Conservation (phyloP, 2,329 filamentous ascomycete genomes). For the Endothia cerciana region DNA sequence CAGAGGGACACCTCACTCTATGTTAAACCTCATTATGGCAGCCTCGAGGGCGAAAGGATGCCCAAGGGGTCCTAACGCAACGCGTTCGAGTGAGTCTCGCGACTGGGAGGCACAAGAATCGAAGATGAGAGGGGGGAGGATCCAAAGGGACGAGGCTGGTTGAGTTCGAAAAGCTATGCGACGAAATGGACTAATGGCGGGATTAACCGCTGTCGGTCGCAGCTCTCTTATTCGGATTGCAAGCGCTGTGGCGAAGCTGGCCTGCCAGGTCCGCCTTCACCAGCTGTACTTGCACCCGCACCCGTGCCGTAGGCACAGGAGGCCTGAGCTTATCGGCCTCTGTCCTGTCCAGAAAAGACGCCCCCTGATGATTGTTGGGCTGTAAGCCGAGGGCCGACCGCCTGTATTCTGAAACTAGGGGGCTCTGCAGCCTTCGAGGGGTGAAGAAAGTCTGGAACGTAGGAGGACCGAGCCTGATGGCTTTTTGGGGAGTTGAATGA, state of each 20-base stretch:
- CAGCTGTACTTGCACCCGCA: background rate
- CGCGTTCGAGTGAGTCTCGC: background rate
- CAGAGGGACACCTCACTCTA: constrained; percentile 44
- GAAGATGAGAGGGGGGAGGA: background rate
- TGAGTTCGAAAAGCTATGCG: background rate
- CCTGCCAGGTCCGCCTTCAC: background rate
- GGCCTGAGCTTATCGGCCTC: background rate
- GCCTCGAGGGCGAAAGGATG: background rate
- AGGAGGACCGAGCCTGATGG: background rate
- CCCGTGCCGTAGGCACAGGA: constrained; percentile 1
- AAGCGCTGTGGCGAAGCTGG: background rate
- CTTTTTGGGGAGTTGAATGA: background rate
- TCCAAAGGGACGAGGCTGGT: background rate
- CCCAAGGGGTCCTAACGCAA: background rate
- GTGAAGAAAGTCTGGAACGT: background rate
- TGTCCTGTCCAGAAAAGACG: background rate
- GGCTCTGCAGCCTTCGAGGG: background rate
- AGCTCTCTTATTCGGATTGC: background rate
- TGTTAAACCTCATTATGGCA: constrained; percentile 54
- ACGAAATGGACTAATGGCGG: background rate
- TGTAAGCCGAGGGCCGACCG: background rate
- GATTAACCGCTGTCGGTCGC: background rate
- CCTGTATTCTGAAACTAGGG: background rate
- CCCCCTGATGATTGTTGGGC: background rate
- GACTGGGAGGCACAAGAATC: background rate